Evolutionary conservation across 176 grass and related monocot species (phyloP).

Genomic region (Ampelocalamus luodianensis): DNA sequence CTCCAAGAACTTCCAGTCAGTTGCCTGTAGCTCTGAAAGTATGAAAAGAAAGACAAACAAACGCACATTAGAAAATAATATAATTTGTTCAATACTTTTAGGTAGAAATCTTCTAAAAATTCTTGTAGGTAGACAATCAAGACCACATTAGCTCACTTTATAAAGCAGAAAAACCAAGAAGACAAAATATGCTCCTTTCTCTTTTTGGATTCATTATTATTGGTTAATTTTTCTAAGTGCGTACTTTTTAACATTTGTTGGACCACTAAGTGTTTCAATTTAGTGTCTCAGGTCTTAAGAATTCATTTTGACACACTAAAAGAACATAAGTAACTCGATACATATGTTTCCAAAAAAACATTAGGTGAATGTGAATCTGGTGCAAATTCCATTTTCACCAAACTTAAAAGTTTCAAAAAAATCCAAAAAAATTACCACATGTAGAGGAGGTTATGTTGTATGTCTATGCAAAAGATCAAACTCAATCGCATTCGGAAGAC

Average conservation of each 20-base stretch:
- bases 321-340: not conserved
- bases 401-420: too few relatives aligned
- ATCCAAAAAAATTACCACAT: too few relatives aligned
- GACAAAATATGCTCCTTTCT: not conserved
- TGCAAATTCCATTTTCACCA: too few relatives aligned
- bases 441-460: too few relatives aligned
- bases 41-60: conserved; percentile 39
- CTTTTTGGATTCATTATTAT: not conserved
- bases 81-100: not conserved
- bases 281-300: not conserved
- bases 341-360: not conserved
- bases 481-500: too few relatives aligned
- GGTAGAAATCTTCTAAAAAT: conserved; percentile 12
- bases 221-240: not conserved
- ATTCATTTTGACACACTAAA: conserved; percentile 4
- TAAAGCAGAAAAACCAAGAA: not conserved
- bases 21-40: conserved; percentile 79
- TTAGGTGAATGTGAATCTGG: too few relatives aligned
- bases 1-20: conserved; percentile 94
- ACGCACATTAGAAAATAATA: conserved; percentile 36
- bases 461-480: too few relatives aligned
- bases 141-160: not conserved
- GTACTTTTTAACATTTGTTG: not conserved
- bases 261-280: not conserved
- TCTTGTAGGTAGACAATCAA: conserved; percentile 18